Conservation (phyloP, 108 stramenopile genomes). For the Discostella stelligeroides region DNA sequence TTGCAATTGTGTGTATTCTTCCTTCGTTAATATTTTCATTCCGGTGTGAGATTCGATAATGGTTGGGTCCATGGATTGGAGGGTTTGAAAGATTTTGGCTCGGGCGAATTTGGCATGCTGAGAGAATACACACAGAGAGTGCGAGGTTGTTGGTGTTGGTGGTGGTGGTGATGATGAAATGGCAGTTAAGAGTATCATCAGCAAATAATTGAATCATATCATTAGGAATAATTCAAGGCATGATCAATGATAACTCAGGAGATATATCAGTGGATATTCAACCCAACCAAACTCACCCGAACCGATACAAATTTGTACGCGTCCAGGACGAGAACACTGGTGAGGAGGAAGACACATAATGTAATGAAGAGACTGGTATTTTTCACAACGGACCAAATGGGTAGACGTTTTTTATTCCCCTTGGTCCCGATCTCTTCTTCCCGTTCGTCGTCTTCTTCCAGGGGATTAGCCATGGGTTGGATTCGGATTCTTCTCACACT, state of each 20-base stretch:
- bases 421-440: conserved; percentile 27
- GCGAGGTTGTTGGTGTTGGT: too few relatives aligned
- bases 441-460: too few relatives aligned
- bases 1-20: conserved; percentile 18
- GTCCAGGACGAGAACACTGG: conserved; percentile 29
- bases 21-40: conserved; percentile 32
- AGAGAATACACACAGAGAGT: too few relatives aligned
- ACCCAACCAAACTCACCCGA: conserved; percentile 45
- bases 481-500: too few relatives aligned
- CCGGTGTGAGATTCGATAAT: conserved; percentile 47
- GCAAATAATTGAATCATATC: neutral
- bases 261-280: too few relatives aligned
- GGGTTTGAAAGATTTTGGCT: conserved; percentile 32
- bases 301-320: conserved; percentile 46
- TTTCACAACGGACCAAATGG: conserved; percentile 38
- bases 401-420: conserved; percentile 35
- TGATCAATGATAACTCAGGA: too few relatives aligned
- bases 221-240: conserved; percentile 3
- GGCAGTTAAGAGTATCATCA: neutral
- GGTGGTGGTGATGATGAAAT: too few relatives aligned
- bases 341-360: conserved; percentile 21
- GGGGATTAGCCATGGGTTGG: too few relatives aligned
- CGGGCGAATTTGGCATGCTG: conserved; percentile 47
- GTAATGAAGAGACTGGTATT: conserved; percentile 31
- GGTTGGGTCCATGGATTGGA: conserved; percentile 46